phyloP scores from a whole-genome alignment of 164 flowering plant species.

The Dillenia suffruticosa region DNA sequence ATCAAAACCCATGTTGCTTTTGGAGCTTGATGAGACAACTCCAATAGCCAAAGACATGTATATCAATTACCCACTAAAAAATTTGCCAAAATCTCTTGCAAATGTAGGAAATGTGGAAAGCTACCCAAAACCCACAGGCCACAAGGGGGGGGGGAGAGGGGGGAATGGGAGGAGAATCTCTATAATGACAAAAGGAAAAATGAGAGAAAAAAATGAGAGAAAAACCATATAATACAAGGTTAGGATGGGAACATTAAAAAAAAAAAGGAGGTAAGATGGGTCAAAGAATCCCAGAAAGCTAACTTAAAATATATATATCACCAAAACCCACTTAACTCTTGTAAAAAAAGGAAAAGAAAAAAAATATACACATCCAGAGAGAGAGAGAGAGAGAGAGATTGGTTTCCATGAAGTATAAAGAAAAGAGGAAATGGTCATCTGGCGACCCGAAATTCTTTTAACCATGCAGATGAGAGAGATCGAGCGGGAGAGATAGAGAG shows the following conservation, averaged over 20 bases:
- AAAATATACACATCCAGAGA: not conserved
- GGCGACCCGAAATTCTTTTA: slow-evolving; percentile 31
- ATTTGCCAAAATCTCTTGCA: not conserved
- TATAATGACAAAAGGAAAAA: not conserved
- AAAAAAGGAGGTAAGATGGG: not conserved
- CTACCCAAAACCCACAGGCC: not conserved
- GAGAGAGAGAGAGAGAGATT: slow-evolving; percentile 12
- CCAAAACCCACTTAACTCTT: slow-evolving; percentile 16
- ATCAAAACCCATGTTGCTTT: slow-evolving; percentile 53
- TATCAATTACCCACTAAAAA: slow-evolving; percentile 1
- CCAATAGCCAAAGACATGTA: slow-evolving; percentile 55
- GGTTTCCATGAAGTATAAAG: slow-evolving; percentile 16
- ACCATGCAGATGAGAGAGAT: slow-evolving; percentile 1
- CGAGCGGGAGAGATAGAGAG: slow-evolving; percentile 6
- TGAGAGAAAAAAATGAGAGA: not conserved
- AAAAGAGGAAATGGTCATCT: slow-evolving; percentile 35
- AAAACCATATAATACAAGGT: not conserved
- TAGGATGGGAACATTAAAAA: too few relatives aligned
- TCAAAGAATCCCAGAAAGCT: slow-evolving; percentile 16
- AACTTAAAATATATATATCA: not conserved
- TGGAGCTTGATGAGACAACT: slow-evolving; percentile 32
- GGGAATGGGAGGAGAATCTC: slow-evolving; percentile 6
- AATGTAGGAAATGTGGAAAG: not conserved
- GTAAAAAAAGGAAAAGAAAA: slow-evolving; percentile 11
- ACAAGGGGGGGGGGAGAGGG: not conserved